Evolutionary conservation across 352 stramenopile species (phyloP), one percentile per base, ranked within the genome.

Genomic region (Pythium guiyangense): DNA sequence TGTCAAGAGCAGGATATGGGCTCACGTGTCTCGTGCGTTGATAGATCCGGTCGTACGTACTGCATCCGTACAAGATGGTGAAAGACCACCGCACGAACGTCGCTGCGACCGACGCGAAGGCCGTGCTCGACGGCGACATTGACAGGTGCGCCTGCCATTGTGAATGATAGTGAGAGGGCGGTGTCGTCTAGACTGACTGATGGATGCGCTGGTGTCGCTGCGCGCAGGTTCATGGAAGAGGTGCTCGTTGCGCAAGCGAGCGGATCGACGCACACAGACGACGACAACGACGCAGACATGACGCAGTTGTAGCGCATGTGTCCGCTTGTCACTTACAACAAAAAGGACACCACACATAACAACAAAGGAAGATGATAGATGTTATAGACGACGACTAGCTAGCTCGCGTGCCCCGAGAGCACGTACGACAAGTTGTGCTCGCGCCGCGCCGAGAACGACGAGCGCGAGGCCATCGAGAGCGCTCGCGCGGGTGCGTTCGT

Each of bases 51-150:
- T 98, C 97, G 70, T 99, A 99, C 70, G 80, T 96, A 49, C 67
- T 99, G 66, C 94, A 99, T 63, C 97, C 97, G 17, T 99, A 99
- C 79, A 98, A 98, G 67, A 85, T 99, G 70, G 92, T 99, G 40
- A 99, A 99, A 61, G 96, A 99, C 66, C 83, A 96, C 66, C 77
- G 92, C 48, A 98, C 88, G 2, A 94, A 96, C 25, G 88, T 88
- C 67, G 85, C 96, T 20, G 91, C 85, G 49, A 84, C 69, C 12
- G 81, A 98, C 69, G 79, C 86, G 0, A 60, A 92, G 42, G 79
- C 76, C 22, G 91, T 99, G 57, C 70, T 99, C 17, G 88, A 98
- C 62, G 96, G 96, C 25, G 75, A 97, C 47, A 75, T 96, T 22
- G 79, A 95, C 42, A 60, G 62, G 54, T 76, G 67, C 49, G 60